A percentile compares a stretch with the other conserved stretches of the same genome.
These are phyloP conservation scores for Ceratocystis diversiconidia DNA, from an alignment of 2,329 filamentous ascomycete species.

Conservation along the genomic window DNA sequence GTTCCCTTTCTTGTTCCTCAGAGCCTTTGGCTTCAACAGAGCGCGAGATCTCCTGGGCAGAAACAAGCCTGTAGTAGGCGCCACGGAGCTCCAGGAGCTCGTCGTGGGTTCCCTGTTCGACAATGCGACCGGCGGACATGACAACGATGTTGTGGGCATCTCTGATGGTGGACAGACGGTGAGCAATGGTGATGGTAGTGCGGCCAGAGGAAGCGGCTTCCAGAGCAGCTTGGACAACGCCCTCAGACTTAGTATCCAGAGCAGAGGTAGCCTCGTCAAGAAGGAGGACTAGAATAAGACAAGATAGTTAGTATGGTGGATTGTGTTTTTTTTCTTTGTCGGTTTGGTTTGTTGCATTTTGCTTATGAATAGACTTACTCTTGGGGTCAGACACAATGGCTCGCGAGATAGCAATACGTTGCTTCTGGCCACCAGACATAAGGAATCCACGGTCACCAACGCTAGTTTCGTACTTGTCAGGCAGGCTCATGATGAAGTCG, in stretches of 20 bases:
- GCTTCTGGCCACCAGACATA: constrained; percentile 88
- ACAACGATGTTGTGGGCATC: constrained; percentile 93
- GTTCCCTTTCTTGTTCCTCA: constrained; percentile 37
- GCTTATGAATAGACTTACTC: constrained; percentile 30
- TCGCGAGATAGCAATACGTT: constrained; percentile 86
- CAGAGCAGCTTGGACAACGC: constrained; percentile 82
- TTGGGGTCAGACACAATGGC: constrained; percentile 85
- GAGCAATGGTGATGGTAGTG: constrained; percentile 92
- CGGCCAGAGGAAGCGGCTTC: constrained; percentile 73
- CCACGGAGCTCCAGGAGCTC: constrained; percentile 54
- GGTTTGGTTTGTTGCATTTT: not conserved
- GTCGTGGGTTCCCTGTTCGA: constrained; percentile 84
- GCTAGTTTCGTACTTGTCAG: constrained; percentile 82
- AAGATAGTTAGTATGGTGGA: not conserved
- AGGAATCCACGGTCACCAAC: constrained; percentile 93
- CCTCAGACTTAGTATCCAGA: constrained; percentile 87
- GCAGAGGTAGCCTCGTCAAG: constrained; percentile 92
- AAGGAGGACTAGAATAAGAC: constrained; percentile 45
- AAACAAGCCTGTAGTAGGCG: constrained; percentile 74
- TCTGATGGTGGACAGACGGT: constrained; percentile 86
- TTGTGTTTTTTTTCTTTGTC: not conserved
- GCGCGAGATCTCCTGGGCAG: constrained; percentile 68
- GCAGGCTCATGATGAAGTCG: constrained; percentile 69
- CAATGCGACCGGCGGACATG: constrained; percentile 69
- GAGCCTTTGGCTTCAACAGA: constrained; percentile 29